These are phyloP conservation scores for Geosmithia morbida DNA, from an alignment of 2,329 filamentous ascomycete species.

Conservation along the genomic window DNA sequence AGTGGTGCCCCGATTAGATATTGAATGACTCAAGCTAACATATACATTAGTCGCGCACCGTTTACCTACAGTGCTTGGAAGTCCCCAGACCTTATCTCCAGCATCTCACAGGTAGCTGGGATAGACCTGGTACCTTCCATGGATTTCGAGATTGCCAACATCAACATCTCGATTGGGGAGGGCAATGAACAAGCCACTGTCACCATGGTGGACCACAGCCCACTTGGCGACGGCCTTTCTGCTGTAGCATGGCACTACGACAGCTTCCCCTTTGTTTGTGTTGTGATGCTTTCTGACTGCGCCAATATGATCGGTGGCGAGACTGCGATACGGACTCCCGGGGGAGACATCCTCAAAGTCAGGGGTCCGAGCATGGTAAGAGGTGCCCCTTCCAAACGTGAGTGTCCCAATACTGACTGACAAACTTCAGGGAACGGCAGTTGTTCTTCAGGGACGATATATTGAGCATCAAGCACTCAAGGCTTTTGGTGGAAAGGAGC, in stretches of 20 bases:
- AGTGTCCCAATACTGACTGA: neutral
- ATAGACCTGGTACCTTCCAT: slow-evolving; percentile 38
- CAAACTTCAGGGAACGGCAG: slow-evolving; percentile 33
- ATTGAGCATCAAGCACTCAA: slow-evolving; percentile 50
- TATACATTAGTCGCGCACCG: slow-evolving; percentile 35
- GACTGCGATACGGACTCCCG: slow-evolving; percentile 40
- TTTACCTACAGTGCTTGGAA: slow-evolving; percentile 43
- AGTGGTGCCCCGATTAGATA: slow-evolving; percentile 13
- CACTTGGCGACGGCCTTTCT: slow-evolving; percentile 33
- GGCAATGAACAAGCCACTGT: slow-evolving; percentile 14
- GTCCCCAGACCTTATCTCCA: slow-evolving; percentile 23
- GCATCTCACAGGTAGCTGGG: slow-evolving; percentile 36
- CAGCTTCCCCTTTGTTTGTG: slow-evolving; percentile 54
- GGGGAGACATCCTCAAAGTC: slow-evolving; percentile 40
- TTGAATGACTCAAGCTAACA: neutral
- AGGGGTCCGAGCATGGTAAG: slow-evolving; percentile 44
- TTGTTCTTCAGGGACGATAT: slow-evolving; percentile 53
- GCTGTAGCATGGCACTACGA: slow-evolving; percentile 51
- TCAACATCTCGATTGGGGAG: slow-evolving; percentile 37
- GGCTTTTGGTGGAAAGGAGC: slow-evolving; percentile 41
- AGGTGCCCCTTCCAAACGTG: neutral
- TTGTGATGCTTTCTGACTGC: slow-evolving; percentile 53
- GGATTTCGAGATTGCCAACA: slow-evolving; percentile 40
- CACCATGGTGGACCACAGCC: slow-evolving; percentile 20
- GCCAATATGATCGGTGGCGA: slow-evolving; percentile 49